Conservation (phyloP, 176 grass and related monocot species). For the Musa beccarii region DNA sequence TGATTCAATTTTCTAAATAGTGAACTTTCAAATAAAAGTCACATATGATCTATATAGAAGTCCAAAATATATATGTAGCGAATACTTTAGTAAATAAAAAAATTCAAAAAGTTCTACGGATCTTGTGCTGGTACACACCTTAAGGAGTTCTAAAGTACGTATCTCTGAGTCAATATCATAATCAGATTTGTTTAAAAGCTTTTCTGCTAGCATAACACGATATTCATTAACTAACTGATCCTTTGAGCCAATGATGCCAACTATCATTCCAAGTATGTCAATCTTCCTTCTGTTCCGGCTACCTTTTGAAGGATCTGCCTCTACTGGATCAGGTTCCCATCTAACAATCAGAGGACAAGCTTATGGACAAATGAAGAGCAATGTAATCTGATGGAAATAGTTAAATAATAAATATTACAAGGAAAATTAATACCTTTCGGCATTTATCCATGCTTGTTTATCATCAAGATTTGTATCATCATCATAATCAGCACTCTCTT, state of each 20-base stretch:
- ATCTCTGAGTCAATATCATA: slow-evolving; percentile 99
- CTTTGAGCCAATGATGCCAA: slow-evolving; percentile 94
- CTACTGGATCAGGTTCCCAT: slow-evolving; percentile 89
- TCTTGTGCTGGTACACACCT: slow-evolving; percentile 38
- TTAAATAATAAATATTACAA: slow-evolving; percentile 10
- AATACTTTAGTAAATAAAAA: not conserved
- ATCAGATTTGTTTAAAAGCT: slow-evolving; percentile 86
- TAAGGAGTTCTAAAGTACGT: slow-evolving; percentile 92
- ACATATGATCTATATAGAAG: not conserved
- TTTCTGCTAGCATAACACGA: slow-evolving; percentile 95
- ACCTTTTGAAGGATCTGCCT: slow-evolving; percentile 87
- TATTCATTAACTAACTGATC: slow-evolving; percentile 95
- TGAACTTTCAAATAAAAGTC: not conserved
- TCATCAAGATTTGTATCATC: slow-evolving; percentile 79
- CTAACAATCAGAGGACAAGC: slow-evolving; percentile 22
- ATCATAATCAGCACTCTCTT: slow-evolving; percentile 68
- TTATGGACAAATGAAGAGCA: not conserved
- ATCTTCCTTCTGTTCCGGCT: slow-evolving; percentile 87
- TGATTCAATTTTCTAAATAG: not conserved
- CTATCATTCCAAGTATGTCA: slow-evolving; percentile 94
- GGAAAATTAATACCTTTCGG: slow-evolving; percentile 54
- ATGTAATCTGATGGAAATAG: slow-evolving; percentile 4
- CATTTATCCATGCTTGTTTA: slow-evolving; percentile 94
- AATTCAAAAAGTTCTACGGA: not conserved
- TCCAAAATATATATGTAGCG: not conserved